Conservation (phyloP, 2,329 filamentous ascomycete genomes). For the Ophiostoma triangulosporum region DNA sequence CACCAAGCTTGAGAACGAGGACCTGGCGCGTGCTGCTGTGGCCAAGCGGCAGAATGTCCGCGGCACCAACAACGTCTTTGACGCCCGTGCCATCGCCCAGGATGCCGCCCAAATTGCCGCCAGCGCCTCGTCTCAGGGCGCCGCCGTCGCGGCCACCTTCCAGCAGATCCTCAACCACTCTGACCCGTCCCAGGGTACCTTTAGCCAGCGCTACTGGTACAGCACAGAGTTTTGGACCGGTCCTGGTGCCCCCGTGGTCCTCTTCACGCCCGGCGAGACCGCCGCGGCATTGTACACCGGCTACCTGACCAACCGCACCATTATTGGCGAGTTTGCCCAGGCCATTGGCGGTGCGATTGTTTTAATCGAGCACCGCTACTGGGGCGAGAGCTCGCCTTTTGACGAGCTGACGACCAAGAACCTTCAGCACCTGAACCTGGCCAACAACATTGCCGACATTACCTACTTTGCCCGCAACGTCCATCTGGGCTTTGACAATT, state of each 20-base stretch:
- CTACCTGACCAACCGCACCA: slow-evolving; percentile 21
- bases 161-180: slow-evolving; percentile 29
- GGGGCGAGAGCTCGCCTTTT: slow-evolving; percentile 27
- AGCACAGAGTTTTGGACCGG: slow-evolving; percentile 25
- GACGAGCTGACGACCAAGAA: slow-evolving; percentile 23
- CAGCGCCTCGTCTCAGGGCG: neutral
- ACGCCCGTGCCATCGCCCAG: neutral
- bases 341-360: slow-evolving; percentile 25
- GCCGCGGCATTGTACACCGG: slow-evolving; percentile 10
- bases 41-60: neutral
- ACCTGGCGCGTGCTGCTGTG: neutral
- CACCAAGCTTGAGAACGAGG: neutral
- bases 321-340: slow-evolving; percentile 25
- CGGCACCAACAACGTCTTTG: slow-evolving; percentile 8
- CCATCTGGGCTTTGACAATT: slow-evolving; percentile 35
- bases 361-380: slow-evolving; percentile 30
- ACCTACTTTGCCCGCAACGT: slow-evolving; percentile 30
- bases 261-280: slow-evolving; percentile 26
- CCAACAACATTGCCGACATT: slow-evolving; percentile 28
- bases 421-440: slow-evolving; percentile 26
- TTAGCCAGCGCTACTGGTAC: slow-evolving; percentile 29
- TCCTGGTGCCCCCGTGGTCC: slow-evolving; percentile 25
- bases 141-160: slow-evolving; percentile 16
- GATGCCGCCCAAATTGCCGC: neutral
- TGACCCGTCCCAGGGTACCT: slow-evolving; percentile 26